These are phyloP conservation scores for Malassezia vespertilionis DNA, from an alignment of 1,284 basidiomycete genomes.

Conservation along the genomic window DNA sequence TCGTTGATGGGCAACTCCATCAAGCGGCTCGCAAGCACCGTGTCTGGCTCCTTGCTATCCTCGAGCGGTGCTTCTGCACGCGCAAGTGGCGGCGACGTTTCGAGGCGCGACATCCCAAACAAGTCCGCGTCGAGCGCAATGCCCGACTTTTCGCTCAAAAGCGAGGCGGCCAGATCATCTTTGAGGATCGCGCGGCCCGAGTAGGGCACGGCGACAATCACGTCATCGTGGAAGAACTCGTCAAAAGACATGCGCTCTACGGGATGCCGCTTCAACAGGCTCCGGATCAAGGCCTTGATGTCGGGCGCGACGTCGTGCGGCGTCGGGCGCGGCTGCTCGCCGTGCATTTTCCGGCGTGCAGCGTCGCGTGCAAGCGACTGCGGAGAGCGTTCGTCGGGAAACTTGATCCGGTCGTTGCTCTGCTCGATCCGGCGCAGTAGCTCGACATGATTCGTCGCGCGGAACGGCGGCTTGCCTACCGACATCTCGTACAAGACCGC, in stretches of 20 bases:
- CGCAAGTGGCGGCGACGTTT: background rate
- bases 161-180: conserved; percentile 3
- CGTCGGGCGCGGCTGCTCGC: conserved; percentile 30
- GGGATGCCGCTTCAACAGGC: conserved; percentile 70
- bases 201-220: conserved; percentile 13
- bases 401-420: conserved; percentile 59
- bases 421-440: conserved; percentile 84
- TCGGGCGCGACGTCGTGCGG: conserved; percentile 59
- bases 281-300: conserved; percentile 75
- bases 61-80: background rate
- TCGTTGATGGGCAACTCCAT: conserved; percentile 2
- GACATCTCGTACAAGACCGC: conserved; percentile 93
- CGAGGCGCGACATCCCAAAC: background rate
- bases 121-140: background rate
- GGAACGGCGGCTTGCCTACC: conserved; percentile 83
- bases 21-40: background rate
- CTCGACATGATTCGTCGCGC: conserved; percentile 90
- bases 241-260: conserved; percentile 77
- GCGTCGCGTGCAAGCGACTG: conserved; percentile 33
- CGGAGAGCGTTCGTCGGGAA: conserved; percentile 59
- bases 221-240: conserved; percentile 62
- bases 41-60: background rate
- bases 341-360: conserved; percentile 26
- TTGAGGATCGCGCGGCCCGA: conserved; percentile 23
- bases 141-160: background rate